Evolutionary conservation across 441 rosid genomes (phyloP), one percentile per base, ranked within the genome.

Genomic region (Pelargonium cotyledonis): DNA sequence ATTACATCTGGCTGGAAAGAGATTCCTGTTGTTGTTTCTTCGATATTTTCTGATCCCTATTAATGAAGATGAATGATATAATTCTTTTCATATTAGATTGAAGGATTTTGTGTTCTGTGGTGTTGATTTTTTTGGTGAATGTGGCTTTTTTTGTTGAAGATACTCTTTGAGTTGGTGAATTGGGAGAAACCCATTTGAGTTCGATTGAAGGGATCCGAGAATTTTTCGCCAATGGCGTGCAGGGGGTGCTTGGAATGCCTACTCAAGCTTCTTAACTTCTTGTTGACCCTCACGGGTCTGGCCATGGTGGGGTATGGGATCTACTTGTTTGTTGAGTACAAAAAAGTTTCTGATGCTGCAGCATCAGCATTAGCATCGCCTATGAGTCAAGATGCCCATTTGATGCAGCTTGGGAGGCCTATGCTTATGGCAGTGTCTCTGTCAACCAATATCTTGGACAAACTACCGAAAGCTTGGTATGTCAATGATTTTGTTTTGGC

Each of bases 271-370:
- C 76, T 95, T 68, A 92, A 89, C 84, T 81, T 95, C 67, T 80
- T 95, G 71, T 72, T 95, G 76, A 86, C 96, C 69, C 76, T 92
- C 76, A 86, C n/a, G 73, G 99, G 99, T 65, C 86, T 92, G 76
- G 87, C 93, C 38, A 92, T 95, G 95, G 82, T 90, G 78, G 99
- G 97, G 23, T 95, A 88, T 77, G 99, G 99, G 69, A 89, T 92
- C 75, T 95, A 95, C 85, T 85, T 95, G 83, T 90, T 90, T 69
- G 91, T 95, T 18, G 90, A 88, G 85, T 95, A 83, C 75, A 78
- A 81, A 78, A 80, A 75, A 61, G 86, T 81, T 0, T 72, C 85
- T 6, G 83, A 70, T 7, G 72, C 70, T 68, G 62, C 72, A 2
- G 70, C 78, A 58, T 68, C n/a, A n/a, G n/a, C n/a, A n/a, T n/a